These are phyloP conservation scores for Colletotrichum tamarilloi DNA, from an alignment of 2,329 filamentous ascomycete genomes.

Conservation along the genomic window DNA sequence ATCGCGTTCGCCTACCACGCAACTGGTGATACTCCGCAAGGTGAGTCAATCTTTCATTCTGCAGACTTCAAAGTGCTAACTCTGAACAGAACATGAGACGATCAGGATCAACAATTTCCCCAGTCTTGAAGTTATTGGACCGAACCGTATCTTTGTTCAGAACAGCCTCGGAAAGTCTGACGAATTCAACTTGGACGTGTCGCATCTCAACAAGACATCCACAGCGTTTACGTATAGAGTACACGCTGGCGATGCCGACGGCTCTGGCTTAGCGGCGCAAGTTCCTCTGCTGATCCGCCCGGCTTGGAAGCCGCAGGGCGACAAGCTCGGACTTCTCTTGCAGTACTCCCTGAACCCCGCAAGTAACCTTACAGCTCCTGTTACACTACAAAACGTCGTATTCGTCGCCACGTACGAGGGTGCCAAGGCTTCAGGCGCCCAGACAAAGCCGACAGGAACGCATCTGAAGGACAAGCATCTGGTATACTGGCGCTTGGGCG, in stretches of 20 bases:
- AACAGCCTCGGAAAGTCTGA: slow-evolving; percentile 76
- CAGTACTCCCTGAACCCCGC: slow-evolving; percentile 86
- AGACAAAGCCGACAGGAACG: slow-evolving; percentile 83
- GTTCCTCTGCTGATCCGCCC: slow-evolving; percentile 80
- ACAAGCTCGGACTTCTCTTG: slow-evolving; percentile 87
- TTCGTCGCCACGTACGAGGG: slow-evolving; percentile 79
- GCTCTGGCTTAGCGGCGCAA: slow-evolving; percentile 59
- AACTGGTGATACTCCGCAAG: slow-evolving; percentile 44
- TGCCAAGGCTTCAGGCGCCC: slow-evolving; percentile 71
- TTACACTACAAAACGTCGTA: slow-evolving; percentile 76
- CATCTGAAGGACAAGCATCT: slow-evolving; percentile 81
- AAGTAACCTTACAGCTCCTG: slow-evolving; percentile 57
- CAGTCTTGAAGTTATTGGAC: slow-evolving; percentile 89
- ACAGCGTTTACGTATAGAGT: slow-evolving; percentile 95
- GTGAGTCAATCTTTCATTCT: slow-evolving; percentile 51
- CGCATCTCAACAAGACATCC: slow-evolving; percentile 77
- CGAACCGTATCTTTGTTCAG: slow-evolving; percentile 90
- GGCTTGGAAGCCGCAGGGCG: slow-evolving; percentile 84
- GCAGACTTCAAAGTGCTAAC: slow-evolving; percentile 2
- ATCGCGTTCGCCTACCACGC: slow-evolving; percentile 86
- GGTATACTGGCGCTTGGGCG: slow-evolving; percentile 84
- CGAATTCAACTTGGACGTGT: slow-evolving; percentile 81
- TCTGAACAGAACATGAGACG: slow-evolving; percentile 64
- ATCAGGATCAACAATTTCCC: slow-evolving; percentile 90
- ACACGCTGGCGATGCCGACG: slow-evolving; percentile 72